These are phyloP conservation scores for Acanthamoeba culbertsoni DNA, from an alignment of 208 protist species.

Conservation along the genomic window DNA sequence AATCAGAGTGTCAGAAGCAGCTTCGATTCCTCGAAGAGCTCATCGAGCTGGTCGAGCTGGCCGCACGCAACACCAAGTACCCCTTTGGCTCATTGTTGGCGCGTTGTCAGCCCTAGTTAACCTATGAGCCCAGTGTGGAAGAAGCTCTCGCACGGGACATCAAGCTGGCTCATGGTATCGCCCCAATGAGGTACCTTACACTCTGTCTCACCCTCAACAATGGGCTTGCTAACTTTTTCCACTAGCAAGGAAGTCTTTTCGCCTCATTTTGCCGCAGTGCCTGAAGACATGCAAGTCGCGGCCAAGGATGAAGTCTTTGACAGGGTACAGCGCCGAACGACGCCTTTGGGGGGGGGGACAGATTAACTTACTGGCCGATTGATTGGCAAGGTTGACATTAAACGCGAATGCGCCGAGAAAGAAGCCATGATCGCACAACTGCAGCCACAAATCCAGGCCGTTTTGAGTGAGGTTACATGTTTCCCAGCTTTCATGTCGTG, in stretches of 20 bases:
- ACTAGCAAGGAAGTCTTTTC: constrained; percentile 12
- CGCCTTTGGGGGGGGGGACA: not conserved
- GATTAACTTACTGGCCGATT: not conserved
- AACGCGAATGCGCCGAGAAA: not conserved
- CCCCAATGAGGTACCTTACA: not conserved
- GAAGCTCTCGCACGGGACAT: not conserved
- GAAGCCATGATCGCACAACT: not conserved
- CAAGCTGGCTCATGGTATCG: not conserved
- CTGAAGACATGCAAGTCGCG: not conserved
- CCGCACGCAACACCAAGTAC: not conserved
- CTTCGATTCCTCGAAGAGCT: constrained; percentile 2
- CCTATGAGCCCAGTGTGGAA: not conserved
- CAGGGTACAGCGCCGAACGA: not conserved
- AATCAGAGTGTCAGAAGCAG: not conserved
- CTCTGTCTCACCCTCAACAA: not conserved
- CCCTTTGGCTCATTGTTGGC: not conserved
- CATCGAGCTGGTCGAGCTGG: not conserved
- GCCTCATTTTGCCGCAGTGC: not conserved
- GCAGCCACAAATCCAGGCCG: not conserved
- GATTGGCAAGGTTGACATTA: not conserved
- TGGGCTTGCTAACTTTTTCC: not conserved
- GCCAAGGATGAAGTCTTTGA: not conserved
- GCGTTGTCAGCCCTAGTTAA: not conserved
- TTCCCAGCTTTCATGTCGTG: not conserved
- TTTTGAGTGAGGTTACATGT: not conserved